Conservation (phyloP, 1,139 yeast species). For the Suhomyces ambrosiae region DNA sequence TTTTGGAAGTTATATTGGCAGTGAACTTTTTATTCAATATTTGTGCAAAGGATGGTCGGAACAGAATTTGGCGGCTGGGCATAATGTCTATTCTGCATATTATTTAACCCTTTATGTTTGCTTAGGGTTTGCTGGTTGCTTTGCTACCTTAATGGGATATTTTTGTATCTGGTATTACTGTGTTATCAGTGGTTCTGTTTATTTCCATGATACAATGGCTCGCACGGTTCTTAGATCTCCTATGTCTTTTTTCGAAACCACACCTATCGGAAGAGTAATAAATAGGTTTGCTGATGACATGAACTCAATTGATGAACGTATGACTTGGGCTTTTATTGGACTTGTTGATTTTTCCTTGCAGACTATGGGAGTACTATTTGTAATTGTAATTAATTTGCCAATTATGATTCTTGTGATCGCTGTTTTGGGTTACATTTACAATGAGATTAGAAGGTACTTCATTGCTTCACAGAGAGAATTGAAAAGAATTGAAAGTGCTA, state of each 20-base stretch:
- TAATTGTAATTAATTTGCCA: slow-evolving; percentile 38
- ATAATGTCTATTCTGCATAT: slow-evolving; percentile 21
- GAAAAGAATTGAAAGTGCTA: slow-evolving; percentile 35
- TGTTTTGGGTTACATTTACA: slow-evolving; percentile 28
- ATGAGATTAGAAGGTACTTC: slow-evolving; percentile 30
- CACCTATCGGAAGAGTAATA: slow-evolving; percentile 34
- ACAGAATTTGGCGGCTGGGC: slow-evolving; percentile 24
- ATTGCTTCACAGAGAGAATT: slow-evolving; percentile 43
- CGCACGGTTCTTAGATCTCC: slow-evolving; percentile 29
- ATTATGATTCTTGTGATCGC: slow-evolving; percentile 32
- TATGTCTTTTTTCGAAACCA: slow-evolving; percentile 38
- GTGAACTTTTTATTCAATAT: slow-evolving; percentile 24
- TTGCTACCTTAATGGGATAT: slow-evolving; percentile 26
- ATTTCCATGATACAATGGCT: slow-evolving; percentile 32
- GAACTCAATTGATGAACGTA: slow-evolving; percentile 33
- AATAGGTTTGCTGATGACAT: slow-evolving; percentile 37
- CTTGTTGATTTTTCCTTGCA: slow-evolving; percentile 27
- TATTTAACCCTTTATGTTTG: slow-evolving; percentile 25
- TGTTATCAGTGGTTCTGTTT: slow-evolving; percentile 27
- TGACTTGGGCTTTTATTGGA: slow-evolving; percentile 35
- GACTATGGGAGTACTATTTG: slow-evolving; percentile 28
- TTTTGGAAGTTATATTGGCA: slow-evolving; percentile 19
- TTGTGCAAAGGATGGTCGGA: slow-evolving; percentile 32
- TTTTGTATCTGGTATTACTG: slow-evolving; percentile 31
- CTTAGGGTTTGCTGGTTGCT: slow-evolving; percentile 26